These are phyloP conservation scores for Naganishia sp. DNA, from an alignment of 1,284 basidiomycete genomes.

Conservation along the genomic window DNA sequence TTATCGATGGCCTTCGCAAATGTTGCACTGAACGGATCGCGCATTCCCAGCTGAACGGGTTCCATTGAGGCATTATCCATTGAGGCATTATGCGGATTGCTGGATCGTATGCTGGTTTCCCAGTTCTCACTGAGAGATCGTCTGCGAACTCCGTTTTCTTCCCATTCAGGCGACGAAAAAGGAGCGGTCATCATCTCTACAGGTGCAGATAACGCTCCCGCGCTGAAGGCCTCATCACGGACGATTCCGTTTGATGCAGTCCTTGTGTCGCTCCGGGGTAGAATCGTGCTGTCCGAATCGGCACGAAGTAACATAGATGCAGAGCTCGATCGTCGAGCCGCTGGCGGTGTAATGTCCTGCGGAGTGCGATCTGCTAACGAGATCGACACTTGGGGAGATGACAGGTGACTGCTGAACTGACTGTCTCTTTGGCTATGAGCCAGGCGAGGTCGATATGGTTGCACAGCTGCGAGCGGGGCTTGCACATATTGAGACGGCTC, in stretches of 20 bases:
- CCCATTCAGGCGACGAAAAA: conserved; percentile 21
- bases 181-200: conserved; percentile 25
- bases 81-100: neutral
- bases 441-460: conserved; percentile 14
- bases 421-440: conserved; percentile 18
- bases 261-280: neutral
- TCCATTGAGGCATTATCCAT: neutral
- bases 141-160: conserved; percentile 1
- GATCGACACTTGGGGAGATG: conserved; percentile 1
- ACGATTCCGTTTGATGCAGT: neutral
- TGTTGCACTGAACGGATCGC: conserved; percentile 29
- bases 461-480: conserved; percentile 15
- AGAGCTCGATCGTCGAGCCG: conserved; percentile 27
- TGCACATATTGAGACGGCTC: conserved; percentile 33
- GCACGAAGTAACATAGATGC: conserved; percentile 28
- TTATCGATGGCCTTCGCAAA: conserved; percentile 27
- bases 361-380: neutral
- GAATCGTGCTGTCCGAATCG: conserved; percentile 23
- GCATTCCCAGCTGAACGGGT: conserved; percentile 31
- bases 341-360: conserved; percentile 14
- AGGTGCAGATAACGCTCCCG: conserved; percentile 26
- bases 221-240: conserved; percentile 1
- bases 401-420: conserved; percentile 10
- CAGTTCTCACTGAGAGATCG: conserved; percentile 21
- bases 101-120: neutral